Evolutionary conservation across 2,329 filamentous ascomycete species (phyloP), one percentile per base, ranked within the genome.

Genomic region (Fusarium heterosporum): DNA sequence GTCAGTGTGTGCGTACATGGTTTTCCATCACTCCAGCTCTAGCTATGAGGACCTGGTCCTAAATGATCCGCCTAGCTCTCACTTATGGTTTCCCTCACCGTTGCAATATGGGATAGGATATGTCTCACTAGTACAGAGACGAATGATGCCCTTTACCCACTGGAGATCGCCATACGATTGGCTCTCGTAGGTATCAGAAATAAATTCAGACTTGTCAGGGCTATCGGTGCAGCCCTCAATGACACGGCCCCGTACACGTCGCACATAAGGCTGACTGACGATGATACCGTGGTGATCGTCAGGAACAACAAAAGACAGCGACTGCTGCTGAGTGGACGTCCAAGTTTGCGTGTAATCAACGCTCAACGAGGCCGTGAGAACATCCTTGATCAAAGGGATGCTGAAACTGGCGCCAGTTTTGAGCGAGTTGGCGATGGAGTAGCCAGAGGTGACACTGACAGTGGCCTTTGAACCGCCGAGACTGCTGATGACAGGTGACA

Each of bases 61-160:
- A 6, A 11, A 3, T 4, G 3, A 2, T 5, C 2, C 4, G 1
- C 0, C 4, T 8, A 22, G 5, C 36, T 1, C 22, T 61, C 53
- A 71, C 8, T 66, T 55, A 38, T 71, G 68, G 34, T 36, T 45
- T 4, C 67, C 67, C 11, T 70, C 54, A 10, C 69, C 69, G 16
- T 49, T 68, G 48, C 69, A 71, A 55, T 59, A 72, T 10, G 69
- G 69, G 12, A 71, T 40, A 6, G 69, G 69, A 26, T 72, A 71
- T 2, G 55, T 57, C 39, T 69, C 43, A 38, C 61, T 71, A 42
- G 55, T 68, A 50, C 69, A 71, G 5, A 71, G 69, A 2, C 64
- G 64, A 38, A 72, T 70, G 3, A 71, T 38, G 3, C 69, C 69
- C 66, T 72, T 72, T 2, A 71, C 69, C 69, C 69, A 71, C 41